phyloP scores from a whole-genome alignment of 208 protist species.

The Polymyxa betae region DNA sequence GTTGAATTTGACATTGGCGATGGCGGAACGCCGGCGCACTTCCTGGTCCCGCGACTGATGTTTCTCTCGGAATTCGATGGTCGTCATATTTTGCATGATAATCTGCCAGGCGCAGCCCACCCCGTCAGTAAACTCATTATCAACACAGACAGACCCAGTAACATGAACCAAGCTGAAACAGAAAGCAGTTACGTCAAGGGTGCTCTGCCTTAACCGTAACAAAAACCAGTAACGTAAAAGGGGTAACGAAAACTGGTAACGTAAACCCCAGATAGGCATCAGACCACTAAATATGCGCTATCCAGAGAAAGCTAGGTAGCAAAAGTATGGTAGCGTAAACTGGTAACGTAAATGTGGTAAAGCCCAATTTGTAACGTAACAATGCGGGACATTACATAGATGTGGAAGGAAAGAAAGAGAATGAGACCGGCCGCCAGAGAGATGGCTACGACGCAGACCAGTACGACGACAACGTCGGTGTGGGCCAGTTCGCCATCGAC shows the following conservation, averaged over 20 bases:
- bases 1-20: neutral
- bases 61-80: constrained; percentile 41
- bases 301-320: too few species aligned
- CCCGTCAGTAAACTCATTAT: neutral
- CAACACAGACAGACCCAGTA: neutral
- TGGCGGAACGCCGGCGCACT: neutral
- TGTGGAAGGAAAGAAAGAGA: constrained; percentile 13
- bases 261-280: too few species aligned
- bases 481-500: neutral
- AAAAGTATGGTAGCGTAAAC: too few species aligned
- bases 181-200: too few species aligned
- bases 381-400: constrained; percentile 32
- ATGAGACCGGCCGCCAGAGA: neutral
- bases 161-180: neutral
- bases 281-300: too few species aligned
- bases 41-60: neutral
- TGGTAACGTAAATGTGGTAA: too few species aligned
- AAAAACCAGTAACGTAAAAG: too few species aligned
- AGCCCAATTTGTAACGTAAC: too few species aligned
- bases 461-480: neutral
- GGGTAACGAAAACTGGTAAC: too few species aligned
- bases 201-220: too few species aligned
- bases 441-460: neutral
- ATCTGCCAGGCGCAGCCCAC: neutral
- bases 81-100: neutral